Conservation (phyloP, 2,329 filamentous ascomycete species). For the Onygena corvina region DNA sequence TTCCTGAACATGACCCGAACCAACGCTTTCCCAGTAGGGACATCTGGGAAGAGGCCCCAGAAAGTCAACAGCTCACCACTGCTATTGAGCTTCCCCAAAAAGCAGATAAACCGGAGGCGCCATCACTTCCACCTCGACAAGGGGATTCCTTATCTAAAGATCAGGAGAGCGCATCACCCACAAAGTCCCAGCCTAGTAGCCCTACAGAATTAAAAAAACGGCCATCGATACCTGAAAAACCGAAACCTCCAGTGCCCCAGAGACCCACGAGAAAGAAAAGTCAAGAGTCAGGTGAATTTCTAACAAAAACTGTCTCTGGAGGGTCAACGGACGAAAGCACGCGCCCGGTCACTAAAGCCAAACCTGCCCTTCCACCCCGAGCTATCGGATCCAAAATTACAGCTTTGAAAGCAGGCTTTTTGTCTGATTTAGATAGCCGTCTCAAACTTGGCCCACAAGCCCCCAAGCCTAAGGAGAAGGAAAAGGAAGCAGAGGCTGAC, state of each 20-base stretch:
- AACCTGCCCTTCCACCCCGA: slow-evolving; percentile 68
- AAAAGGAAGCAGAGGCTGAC: slow-evolving; percentile 44
- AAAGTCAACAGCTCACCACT: slow-evolving; percentile 67
- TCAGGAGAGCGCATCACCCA: slow-evolving; percentile 31
- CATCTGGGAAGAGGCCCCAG: slow-evolving; percentile 88
- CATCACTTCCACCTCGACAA: slow-evolving; percentile 23
- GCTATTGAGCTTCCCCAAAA: slow-evolving; percentile 49
- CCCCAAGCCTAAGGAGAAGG: slow-evolving; percentile 59
- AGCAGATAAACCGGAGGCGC: slow-evolving; percentile 10
- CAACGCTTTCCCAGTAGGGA: slow-evolving; percentile 82
- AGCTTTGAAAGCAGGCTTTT: slow-evolving; percentile 77
- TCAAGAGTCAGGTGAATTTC: slow-evolving; percentile 23
- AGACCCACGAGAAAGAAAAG: slow-evolving; percentile 46
- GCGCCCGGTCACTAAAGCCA: slow-evolving; percentile 50
- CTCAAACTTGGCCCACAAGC: slow-evolving; percentile 72
- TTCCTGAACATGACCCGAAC: slow-evolving; percentile 33
- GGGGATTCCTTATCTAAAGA: slow-evolving; percentile 22
- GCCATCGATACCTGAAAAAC: slow-evolving; percentile 44
- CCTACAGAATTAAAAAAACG: slow-evolving; percentile 41
- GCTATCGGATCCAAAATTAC: slow-evolving; percentile 79
- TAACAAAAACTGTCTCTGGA: slow-evolving; percentile 26
- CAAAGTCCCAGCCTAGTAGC: slow-evolving; percentile 31
- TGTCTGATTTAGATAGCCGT: slow-evolving; percentile 84
- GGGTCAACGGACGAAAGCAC: slow-evolving; percentile 28
- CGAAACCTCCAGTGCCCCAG: slow-evolving; percentile 55